phyloP scores from a whole-genome alignment of 192 early-diverging fungal species.

The Dissophora globulifera region DNA sequence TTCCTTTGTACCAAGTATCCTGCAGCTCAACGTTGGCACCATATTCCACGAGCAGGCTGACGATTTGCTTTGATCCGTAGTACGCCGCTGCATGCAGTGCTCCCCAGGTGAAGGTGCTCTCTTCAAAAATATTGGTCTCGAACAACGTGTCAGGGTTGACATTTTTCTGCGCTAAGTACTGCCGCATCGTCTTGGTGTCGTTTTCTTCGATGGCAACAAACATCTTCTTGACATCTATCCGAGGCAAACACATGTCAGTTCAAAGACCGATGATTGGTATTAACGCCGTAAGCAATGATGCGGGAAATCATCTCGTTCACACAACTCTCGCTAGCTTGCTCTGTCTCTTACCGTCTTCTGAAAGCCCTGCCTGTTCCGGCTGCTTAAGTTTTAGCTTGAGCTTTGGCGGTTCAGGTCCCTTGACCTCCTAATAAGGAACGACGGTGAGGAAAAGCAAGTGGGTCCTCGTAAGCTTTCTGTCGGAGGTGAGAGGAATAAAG shows the following conservation, averaged over 20 bases:
- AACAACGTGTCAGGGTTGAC: conserved; percentile 41
- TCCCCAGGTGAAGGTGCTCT: conserved; percentile 80
- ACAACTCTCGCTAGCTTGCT: too few species aligned
- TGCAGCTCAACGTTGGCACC: conserved; percentile 83
- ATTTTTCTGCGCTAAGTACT: conserved; percentile 31
- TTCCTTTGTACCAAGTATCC: conserved; percentile 86
- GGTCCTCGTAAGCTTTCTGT: too few species aligned
- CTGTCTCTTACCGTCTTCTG: conserved; percentile 47
- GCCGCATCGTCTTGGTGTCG: conserved; percentile 27
- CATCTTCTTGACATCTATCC: conserved; percentile 32
- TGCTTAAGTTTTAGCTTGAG: conserved; percentile 52
- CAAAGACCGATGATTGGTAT: too few species aligned
- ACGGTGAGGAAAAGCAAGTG: not conserved
- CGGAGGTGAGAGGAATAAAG: too few species aligned
- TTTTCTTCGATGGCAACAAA: conserved; percentile 44
- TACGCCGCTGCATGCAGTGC: conserved; percentile 89
- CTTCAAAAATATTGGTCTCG: conserved; percentile 50
- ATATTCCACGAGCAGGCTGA: conserved; percentile 73
- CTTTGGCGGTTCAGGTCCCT: conserved; percentile 38
- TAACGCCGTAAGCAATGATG: too few species aligned
- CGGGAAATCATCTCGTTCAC: too few species aligned
- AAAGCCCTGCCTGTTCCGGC: conserved; percentile 29
- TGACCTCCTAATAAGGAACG: conserved; percentile 15
- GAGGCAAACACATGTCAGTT: not conserved
- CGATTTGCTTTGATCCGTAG: conserved; percentile 76